Evolutionary conservation across 2,329 filamentous ascomycete species (phyloP).

Genomic region (Anthostomella pinea): DNA sequence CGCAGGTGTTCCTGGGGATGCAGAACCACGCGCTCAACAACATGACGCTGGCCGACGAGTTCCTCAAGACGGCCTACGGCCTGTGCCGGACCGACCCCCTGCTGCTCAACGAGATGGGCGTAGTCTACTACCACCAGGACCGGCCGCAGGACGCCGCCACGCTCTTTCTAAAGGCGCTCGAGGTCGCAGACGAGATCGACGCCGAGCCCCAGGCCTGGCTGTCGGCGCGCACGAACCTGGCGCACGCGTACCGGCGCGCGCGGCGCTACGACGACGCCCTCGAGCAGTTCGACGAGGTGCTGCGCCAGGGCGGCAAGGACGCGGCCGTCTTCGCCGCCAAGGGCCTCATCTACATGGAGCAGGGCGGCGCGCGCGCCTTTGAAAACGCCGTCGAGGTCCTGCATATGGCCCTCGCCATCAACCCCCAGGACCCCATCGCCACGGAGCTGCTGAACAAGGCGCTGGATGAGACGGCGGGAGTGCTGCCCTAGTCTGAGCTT

Average conservation of each 20-base stretch:
- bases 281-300: constrained; percentile 79
- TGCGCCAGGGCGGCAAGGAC: constrained; percentile 78
- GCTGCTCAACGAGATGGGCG: constrained; percentile 90
- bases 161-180: constrained; percentile 75
- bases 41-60: constrained; percentile 89
- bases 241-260: constrained; percentile 77
- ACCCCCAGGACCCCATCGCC: constrained; percentile 76
- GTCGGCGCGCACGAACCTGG: constrained; percentile 82
- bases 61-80: constrained; percentile 82
- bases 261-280: constrained; percentile 69
- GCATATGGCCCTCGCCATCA: constrained; percentile 79
- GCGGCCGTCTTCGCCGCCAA: constrained; percentile 77
- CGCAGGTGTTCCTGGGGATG: constrained; percentile 96
- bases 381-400: constrained; percentile 78
- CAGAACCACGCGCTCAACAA: constrained; percentile 97
- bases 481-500: constrained; percentile 18
- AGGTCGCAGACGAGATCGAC: constrained; percentile 75
- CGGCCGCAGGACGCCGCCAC: constrained; percentile 71
- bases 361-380: constrained; percentile 58
- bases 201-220: constrained; percentile 81
- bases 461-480: constrained; percentile 56
- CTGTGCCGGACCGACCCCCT: constrained; percentile 83
- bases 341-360: constrained; percentile 78
- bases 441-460: constrained; percentile 75
- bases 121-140: constrained; percentile 92